phyloP scores from a whole-genome alignment of 441 rosid genomes.

The Erysimum cheiri region DNA sequence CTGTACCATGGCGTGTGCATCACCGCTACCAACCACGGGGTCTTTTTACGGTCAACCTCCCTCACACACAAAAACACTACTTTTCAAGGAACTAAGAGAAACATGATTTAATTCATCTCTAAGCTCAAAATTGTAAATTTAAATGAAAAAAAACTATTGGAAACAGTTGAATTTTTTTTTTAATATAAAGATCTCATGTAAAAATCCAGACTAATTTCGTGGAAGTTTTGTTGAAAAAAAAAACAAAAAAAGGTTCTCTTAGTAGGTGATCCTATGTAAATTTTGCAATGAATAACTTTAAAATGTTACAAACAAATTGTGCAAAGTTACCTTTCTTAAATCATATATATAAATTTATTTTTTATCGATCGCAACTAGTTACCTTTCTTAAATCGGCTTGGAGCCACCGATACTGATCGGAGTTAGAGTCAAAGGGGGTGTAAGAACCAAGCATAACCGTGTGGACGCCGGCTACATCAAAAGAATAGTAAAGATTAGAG shows the following conservation, averaged over 20 bases:
- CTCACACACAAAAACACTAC: background rate
- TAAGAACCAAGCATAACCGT: slow-evolving; percentile 79
- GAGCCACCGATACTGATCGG: slow-evolving; percentile 72
- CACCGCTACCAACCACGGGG: slow-evolving; percentile 60
- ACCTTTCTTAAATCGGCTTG: slow-evolving; percentile 54
- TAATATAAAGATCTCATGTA: background rate
- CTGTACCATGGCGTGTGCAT: slow-evolving; percentile 71
- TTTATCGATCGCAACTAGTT: slow-evolving; percentile 9
- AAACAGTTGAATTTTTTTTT: background rate
- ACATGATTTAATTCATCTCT: too few species aligned
- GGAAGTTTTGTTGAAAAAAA: too few species aligned
- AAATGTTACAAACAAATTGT: background rate
- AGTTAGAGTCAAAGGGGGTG: slow-evolving; percentile 52
- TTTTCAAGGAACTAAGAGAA: background rate
- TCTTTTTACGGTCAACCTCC: slow-evolving; percentile 51
- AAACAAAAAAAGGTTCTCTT: background rate
- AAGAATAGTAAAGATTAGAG: slow-evolving; percentile 77
- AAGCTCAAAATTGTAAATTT: too few species aligned
- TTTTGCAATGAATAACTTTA: background rate
- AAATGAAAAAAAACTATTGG: background rate
- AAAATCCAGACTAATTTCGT: background rate
- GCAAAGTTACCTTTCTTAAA: background rate
- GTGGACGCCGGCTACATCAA: slow-evolving; percentile 62
- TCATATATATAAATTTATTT: background rate
- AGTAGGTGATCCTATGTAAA: background rate